Evolutionary conservation across 2,329 filamentous ascomycete species (phyloP).

Genomic region (Penicillium sp.): DNA sequence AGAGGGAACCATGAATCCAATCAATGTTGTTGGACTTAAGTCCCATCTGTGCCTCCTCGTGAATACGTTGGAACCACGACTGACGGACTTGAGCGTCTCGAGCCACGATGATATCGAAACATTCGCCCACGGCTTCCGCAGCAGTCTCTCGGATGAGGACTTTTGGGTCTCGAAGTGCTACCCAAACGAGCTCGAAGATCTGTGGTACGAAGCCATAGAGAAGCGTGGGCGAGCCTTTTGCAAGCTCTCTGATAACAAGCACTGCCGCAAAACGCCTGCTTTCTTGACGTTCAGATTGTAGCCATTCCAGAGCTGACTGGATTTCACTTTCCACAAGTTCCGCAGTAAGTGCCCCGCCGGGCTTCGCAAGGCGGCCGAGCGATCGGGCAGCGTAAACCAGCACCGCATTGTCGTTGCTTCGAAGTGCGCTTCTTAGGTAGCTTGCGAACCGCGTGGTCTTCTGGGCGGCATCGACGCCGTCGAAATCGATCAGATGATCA

Average conservation of each 20-base stretch:
- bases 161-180: constrained; percentile 83
- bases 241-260: constrained; percentile 83
- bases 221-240: constrained; percentile 87
- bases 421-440: constrained; percentile 80
- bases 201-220: constrained; percentile 95
- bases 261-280: constrained; percentile 91
- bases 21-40: constrained; percentile 80
- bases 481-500: constrained; percentile 91
- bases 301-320: constrained; percentile 92
- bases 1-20: constrained; percentile 85
- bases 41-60: constrained; percentile 76
- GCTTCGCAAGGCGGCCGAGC: constrained; percentile 83
- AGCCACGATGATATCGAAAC: constrained; percentile 92
- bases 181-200: constrained; percentile 95
- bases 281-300: constrained; percentile 92
- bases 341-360: constrained; percentile 88
- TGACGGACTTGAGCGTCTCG: constrained; percentile 85
- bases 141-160: constrained; percentile 90
- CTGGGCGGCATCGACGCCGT: constrained; percentile 85
- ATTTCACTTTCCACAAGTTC: constrained; percentile 96
- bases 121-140: constrained; percentile 88
- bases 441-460: constrained; percentile 95
- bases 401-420: constrained; percentile 85
- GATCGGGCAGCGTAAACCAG: constrained; percentile 89
- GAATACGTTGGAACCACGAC: constrained; percentile 86